Conservation (phyloP, 148 eudicot genomes). For the Dianthus caryophyllus region DNA sequence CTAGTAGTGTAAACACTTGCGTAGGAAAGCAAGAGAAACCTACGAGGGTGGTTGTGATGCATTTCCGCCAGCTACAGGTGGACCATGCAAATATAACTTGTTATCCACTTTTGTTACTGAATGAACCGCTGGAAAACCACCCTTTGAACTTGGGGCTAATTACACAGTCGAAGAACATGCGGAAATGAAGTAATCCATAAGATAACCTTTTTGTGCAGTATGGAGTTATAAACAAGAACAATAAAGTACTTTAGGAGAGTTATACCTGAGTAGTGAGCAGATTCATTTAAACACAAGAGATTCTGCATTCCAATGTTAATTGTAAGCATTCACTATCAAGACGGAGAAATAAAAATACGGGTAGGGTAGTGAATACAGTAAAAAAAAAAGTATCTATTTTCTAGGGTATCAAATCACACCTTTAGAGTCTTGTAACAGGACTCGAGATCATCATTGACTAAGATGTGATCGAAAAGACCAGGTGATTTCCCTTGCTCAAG, state of each 20-base stretch:
- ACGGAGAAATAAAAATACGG: not conserved
- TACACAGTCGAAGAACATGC: not conserved
- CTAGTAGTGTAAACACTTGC: not conserved
- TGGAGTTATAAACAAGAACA: not conserved
- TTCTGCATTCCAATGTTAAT: conserved; percentile 36
- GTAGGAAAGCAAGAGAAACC: conserved; percentile 14
- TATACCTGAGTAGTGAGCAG: conserved; percentile 34
- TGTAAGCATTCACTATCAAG: conserved; percentile 10
- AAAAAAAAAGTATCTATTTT: too few relatives aligned
- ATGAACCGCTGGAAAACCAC: conserved; percentile 40
- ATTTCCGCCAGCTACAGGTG: conserved; percentile 29
- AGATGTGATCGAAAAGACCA: conserved; percentile 78
- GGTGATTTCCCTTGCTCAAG: conserved; percentile 68
- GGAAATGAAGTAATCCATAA: not conserved
- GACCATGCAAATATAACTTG: conserved; percentile 45
- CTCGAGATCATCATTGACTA: conserved; percentile 76
- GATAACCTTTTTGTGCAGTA: not conserved
- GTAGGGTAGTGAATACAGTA: not conserved
- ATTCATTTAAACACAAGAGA: conserved; percentile 51
- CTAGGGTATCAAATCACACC: conserved; percentile 45
- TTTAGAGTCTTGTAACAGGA: conserved; percentile 66
- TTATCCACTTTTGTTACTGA: conserved; percentile 50
- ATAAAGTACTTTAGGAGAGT: not conserved
- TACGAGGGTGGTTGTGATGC: conserved; percentile 39
- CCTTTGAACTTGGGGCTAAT: conserved; percentile 33